These are phyloP conservation scores for Mentha longifolia DNA, from an alignment of 257 asterid species.

Conservation along the genomic window DNA sequence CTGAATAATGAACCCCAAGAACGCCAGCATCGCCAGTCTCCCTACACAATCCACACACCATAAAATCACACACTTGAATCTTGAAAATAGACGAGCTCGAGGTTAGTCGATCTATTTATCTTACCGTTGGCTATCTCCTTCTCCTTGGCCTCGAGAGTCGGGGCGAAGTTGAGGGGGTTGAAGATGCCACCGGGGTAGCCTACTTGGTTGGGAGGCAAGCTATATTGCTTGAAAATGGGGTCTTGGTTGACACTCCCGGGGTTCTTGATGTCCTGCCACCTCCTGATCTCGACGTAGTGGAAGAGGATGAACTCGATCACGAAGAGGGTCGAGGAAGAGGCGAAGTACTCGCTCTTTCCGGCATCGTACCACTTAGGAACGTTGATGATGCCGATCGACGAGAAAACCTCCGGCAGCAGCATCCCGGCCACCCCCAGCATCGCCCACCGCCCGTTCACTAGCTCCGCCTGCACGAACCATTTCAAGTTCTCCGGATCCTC, in stretches of 20 bases:
- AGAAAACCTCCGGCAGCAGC: slow-evolving; percentile 79
- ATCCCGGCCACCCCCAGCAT: slow-evolving; percentile 95
- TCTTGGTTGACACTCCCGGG: slow-evolving; percentile 95
- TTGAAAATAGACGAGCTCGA: not conserved
- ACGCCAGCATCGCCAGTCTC: slow-evolving; percentile 95
- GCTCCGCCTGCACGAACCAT: slow-evolving; percentile 93
- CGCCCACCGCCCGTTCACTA: slow-evolving; percentile 91
- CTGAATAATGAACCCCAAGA: slow-evolving; percentile 87
- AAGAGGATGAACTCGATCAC: slow-evolving; percentile 94
- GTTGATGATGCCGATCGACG: slow-evolving; percentile 64
- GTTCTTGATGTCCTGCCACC: slow-evolving; percentile 98
- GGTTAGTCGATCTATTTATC: not conserved
- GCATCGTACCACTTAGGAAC: slow-evolving; percentile 94
- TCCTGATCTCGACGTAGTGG: slow-evolving; percentile 93
- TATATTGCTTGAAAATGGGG: slow-evolving; percentile 86
- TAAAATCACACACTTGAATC: no score
- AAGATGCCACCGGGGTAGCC: slow-evolving; percentile 96
- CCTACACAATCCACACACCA: slow-evolving; percentile 48
- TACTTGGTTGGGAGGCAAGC: slow-evolving; percentile 72
- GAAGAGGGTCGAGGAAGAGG: slow-evolving; percentile 81
- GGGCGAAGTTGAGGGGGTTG: slow-evolving; percentile 85
- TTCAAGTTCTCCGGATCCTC: slow-evolving; percentile 85
- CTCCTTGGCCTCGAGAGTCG: slow-evolving; percentile 85
- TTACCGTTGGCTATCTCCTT: slow-evolving; percentile 86
- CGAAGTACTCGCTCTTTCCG: slow-evolving; percentile 78